Evolutionary conservation across 805 yeast genomes (phyloP).

Genomic region (Sungouiella thailandica): DNA sequence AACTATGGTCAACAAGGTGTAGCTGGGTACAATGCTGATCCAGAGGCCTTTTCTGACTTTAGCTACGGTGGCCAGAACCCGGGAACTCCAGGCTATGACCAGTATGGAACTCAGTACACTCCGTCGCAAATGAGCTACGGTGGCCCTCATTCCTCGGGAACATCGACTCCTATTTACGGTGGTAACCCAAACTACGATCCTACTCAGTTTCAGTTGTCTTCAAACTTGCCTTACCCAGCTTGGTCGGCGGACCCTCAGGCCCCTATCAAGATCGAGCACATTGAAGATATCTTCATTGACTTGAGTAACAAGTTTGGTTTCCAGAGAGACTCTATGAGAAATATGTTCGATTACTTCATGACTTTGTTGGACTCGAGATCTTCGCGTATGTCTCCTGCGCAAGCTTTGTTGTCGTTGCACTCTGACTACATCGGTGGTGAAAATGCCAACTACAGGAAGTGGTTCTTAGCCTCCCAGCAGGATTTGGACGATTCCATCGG

Average conservation of each 20-base stretch:
- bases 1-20: slow-evolving; percentile 23
- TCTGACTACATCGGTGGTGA: slow-evolving; percentile 90
- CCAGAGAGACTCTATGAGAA: slow-evolving; percentile 91
- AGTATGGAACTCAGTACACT: slow-evolving; percentile 66
- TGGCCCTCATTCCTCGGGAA: slow-evolving; percentile 79
- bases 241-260: slow-evolving; percentile 96
- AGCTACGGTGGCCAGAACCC: slow-evolving; percentile 48
- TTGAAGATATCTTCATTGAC: slow-evolving; percentile 82
- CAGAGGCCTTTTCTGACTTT: slow-evolving; percentile 65
- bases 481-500: slow-evolving; percentile 84
- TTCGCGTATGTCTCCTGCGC: slow-evolving; percentile 86
- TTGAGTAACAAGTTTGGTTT: slow-evolving; percentile 80
- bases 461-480: slow-evolving; percentile 86
- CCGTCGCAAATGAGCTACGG: slow-evolving; percentile 87
- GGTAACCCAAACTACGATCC: slow-evolving; percentile 54
- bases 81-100: slow-evolving; percentile 67
- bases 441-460: slow-evolving; percentile 75
- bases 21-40: slow-evolving; percentile 39
- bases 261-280: slow-evolving; percentile 77
- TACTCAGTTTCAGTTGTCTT: slow-evolving; percentile 59
- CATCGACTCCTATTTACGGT: slow-evolving; percentile 91
- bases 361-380: slow-evolving; percentile 76
- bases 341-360: slow-evolving; percentile 86
- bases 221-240: slow-evolving; percentile 96
- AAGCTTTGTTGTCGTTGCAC: slow-evolving; percentile 75